Conservation (phyloP, 345 rosid genomes). For the Ailanthus altissimus region DNA sequence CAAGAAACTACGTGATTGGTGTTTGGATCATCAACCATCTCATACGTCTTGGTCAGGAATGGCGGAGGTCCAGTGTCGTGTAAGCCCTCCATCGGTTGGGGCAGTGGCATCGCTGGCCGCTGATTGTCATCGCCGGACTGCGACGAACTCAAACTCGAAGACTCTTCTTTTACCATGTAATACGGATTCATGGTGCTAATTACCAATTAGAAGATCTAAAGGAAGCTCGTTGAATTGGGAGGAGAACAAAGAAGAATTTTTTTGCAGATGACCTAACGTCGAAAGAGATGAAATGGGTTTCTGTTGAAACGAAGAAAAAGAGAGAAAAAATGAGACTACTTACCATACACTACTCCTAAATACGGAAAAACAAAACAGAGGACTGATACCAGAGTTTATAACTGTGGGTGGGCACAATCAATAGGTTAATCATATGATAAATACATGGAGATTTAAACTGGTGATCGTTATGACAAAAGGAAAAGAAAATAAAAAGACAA, state of each 20-base stretch:
- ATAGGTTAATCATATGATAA: not conserved
- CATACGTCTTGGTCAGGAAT: constrained; percentile 77
- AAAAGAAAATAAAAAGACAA: not conserved
- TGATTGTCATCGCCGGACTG: constrained; percentile 23
- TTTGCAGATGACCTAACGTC: not conserved
- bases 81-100: constrained; percentile 74
- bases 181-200: constrained; percentile 46
- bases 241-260: too few relatives aligned
- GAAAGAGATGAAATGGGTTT: not conserved
- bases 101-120: constrained; percentile 26
- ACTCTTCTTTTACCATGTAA: constrained; percentile 47
- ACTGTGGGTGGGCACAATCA: not conserved
- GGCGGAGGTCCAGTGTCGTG: constrained; percentile 81
- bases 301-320: not conserved
- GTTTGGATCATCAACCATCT: constrained; percentile 70
- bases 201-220: not conserved
- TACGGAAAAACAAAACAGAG: constrained; percentile 12
- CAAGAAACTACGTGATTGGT: constrained; percentile 76
- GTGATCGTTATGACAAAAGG: not conserved
- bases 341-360: too few relatives aligned
- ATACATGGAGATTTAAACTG: not conserved
- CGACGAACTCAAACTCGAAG: constrained; percentile 28
- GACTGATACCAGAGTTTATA: not conserved
- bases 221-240: too few relatives aligned
- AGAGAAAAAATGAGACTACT: not conserved